phyloP scores from a whole-genome alignment of 73 alveolate genomes.

The Symbiodinium pilosum region DNA sequence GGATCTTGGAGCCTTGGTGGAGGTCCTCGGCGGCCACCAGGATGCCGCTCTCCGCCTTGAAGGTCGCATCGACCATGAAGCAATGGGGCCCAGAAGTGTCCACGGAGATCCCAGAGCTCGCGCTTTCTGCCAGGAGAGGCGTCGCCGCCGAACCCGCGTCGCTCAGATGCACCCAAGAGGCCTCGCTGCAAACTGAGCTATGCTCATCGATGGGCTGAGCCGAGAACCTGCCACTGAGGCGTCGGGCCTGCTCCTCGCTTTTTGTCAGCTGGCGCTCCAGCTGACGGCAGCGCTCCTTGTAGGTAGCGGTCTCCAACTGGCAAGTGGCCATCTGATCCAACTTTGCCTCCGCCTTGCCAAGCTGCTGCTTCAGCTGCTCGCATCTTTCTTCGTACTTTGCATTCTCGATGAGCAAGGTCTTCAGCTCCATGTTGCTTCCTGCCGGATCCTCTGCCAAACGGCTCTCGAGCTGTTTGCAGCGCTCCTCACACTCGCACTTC shows the following conservation, averaged over 20 bases:
- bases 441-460: background rate
- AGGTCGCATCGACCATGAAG: background rate
- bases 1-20: background rate
- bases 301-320: background rate
- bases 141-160: background rate
- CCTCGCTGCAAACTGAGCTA: background rate
- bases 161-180: background rate
- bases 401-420: background rate
- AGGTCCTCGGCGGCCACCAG: background rate
- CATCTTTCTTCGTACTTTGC: background rate
- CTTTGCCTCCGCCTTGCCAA: background rate
- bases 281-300: background rate
- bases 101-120: background rate
- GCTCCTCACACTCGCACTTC: background rate
- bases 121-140: too few relatives aligned
- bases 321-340: background rate
- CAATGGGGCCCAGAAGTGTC: background rate
- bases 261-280: background rate
- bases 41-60: background rate
- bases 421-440: background rate
- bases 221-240: background rate
- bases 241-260: background rate
- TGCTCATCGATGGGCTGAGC: background rate
- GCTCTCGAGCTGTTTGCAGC: background rate
- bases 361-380: background rate